Evolutionary conservation across 2,329 filamentous ascomycete species (phyloP).

Genomic region (Venturia asperata): DNA sequence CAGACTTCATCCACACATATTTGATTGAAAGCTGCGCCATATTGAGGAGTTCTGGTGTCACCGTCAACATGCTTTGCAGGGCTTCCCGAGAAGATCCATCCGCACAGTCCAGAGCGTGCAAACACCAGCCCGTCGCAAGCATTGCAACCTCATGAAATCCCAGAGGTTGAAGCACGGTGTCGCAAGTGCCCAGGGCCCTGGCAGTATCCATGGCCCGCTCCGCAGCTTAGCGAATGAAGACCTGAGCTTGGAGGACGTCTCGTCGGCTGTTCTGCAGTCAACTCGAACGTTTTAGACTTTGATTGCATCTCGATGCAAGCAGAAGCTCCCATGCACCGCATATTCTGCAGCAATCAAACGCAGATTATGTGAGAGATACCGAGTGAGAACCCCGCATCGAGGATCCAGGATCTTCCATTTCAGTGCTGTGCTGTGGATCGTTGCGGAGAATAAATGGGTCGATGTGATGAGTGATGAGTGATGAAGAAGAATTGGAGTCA

Average conservation of each 20-base stretch:
- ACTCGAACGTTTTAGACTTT: neutral
- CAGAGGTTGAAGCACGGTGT: neutral
- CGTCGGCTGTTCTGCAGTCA: neutral
- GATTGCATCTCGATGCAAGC: neutral
- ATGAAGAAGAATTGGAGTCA: neutral
- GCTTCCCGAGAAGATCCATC: neutral
- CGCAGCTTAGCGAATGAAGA: neutral
- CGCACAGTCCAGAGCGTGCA: neutral
- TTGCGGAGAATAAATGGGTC: neutral
- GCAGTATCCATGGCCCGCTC: neutral
- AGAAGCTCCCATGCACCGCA: neutral
- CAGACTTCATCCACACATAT: neutral
- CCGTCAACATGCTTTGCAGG: neutral
- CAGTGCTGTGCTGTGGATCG: neutral
- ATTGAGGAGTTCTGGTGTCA: neutral
- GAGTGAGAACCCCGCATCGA: neutral
- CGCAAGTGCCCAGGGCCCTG: neutral
- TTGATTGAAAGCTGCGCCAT: neutral
- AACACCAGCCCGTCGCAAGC: neutral
- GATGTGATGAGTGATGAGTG: neutral
- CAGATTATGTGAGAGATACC: neutral
- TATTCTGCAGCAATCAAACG: neutral
- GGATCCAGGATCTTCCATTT: neutral
- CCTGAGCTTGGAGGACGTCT: neutral
- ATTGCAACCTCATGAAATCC: neutral